Base-by-base conservation (phyloP, 495 filamentous ascomycete genomes). In the Lophiotrema nucula region DNA sequence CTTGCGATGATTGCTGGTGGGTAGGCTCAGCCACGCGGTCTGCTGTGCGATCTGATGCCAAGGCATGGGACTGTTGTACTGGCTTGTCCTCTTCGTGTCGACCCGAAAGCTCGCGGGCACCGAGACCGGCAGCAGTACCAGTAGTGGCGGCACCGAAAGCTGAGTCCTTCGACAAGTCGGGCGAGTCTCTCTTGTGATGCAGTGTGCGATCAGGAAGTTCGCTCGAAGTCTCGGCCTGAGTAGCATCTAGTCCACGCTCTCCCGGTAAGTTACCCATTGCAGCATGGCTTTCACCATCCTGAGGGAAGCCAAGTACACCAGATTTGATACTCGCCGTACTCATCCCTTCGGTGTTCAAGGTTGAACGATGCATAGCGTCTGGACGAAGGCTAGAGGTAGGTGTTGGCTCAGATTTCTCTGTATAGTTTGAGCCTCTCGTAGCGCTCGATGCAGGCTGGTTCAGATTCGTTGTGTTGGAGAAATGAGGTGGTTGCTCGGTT, bases 291-390 rank as follows among this genome's bases (percentile, higher is more conserved):
- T 56, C 24, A 13, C 28, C 8, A 11, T 23, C 22, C 26, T 53
- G 52, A 4, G 53, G 46, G n/a, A 64, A 61, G 26, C 71, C 71
- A 24, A 61, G 33, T 10, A 68, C 54, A 27, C 71, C 69, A 35
- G 69, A 72, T 54, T 69, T 70, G 53, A 73, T 65, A 49, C 66
- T 68, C 23, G 63, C 53, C 1, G 42, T 57, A 60, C 70, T 73
- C 19, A 56, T 51, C 22, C 47, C 52, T 4, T 65, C 65, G 15
- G 42, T 19, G 1, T 3, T 11, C 24, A 15, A 43, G 18, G 39
- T 43, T 21, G 10, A 24, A 22, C 11, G 19, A 16, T 46, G 48
- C 1, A 23, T 6, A 2, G 47, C 16, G 39, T 54, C 47, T 10
- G 47, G 47, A 18, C 22, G 41, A 8, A 54, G 15, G 18, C n/a